Conservation (phyloP, 805 yeast species). For the Zygoascus tannicola region DNA sequence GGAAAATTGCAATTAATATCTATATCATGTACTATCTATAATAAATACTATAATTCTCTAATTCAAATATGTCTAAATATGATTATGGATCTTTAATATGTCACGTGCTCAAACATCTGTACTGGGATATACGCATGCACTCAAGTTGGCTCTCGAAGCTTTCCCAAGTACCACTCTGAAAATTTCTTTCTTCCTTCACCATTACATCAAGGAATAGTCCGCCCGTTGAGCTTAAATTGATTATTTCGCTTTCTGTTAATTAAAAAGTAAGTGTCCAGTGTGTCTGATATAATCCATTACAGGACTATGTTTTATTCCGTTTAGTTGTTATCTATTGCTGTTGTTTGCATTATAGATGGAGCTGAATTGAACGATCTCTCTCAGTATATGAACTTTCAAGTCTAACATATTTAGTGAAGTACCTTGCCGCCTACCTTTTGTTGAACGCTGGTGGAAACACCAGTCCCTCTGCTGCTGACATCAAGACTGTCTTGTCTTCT, state of each 20-base stretch:
- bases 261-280: constrained; percentile 1
- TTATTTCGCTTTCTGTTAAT: constrained; percentile 47
- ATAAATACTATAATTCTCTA: too few relatives aligned
- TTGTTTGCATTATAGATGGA: too few relatives aligned
- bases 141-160: not conserved
- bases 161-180: constrained; percentile 1
- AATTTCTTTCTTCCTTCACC: constrained; percentile 15
- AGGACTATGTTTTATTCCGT: too few relatives aligned
- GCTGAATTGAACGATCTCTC: too few relatives aligned
- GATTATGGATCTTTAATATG: too few relatives aligned
- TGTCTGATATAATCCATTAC: too few relatives aligned
- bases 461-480: constrained; percentile 87
- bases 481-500: constrained; percentile 79
- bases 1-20: too few relatives aligned
- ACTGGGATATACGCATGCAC: not conserved
- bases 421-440: constrained; percentile 98
- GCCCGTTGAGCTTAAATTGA: constrained; percentile 29
- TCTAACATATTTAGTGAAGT: constrained; percentile 68
- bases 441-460: constrained; percentile 95
- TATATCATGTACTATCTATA: too few relatives aligned
- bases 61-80: too few relatives aligned
- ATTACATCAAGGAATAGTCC: constrained; percentile 69
- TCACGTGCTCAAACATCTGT: too few relatives aligned
- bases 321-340: too few relatives aligned
- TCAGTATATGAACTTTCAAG: too few relatives aligned